Evolutionary conservation across 2,329 filamentous ascomycete species (phyloP).

Genomic region (Trichocomaceae sp.): DNA sequence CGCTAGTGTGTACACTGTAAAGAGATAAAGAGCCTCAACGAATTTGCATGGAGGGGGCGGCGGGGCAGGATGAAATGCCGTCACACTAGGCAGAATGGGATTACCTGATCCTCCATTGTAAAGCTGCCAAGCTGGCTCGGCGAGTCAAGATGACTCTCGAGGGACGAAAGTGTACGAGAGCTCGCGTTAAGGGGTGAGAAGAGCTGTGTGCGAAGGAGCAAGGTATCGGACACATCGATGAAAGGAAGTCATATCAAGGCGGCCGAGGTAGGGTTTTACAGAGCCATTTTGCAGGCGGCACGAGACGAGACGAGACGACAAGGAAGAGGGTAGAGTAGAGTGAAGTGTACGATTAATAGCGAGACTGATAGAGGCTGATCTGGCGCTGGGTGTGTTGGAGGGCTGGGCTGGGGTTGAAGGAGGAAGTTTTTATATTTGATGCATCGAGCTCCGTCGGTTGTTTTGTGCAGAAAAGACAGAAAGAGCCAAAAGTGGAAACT

Average conservation of each 20-base stretch:
- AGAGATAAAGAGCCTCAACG: background rate
- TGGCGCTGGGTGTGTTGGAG: background rate
- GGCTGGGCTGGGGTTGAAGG: background rate
- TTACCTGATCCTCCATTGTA: slow-evolving; percentile 41
- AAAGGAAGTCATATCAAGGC: slow-evolving; percentile 6
- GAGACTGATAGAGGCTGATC: background rate
- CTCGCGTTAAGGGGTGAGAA: background rate
- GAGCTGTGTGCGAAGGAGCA: background rate
- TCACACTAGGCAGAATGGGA: slow-evolving; percentile 10
- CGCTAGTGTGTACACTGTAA: background rate
- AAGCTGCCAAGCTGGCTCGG: slow-evolving; percentile 32
- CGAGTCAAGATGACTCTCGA: slow-evolving; percentile 18
- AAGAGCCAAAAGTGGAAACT: background rate
- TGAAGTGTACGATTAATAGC: background rate
- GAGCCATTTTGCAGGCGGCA: slow-evolving; percentile 7
- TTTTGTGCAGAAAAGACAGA: slow-evolving; percentile 14
- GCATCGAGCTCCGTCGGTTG: slow-evolving; percentile 6
- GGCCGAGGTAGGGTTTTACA: slow-evolving; percentile 10
- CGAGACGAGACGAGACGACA: too few relatives aligned
- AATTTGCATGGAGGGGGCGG: slow-evolving; percentile 17
- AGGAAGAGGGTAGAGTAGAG: background rate
- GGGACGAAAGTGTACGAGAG: background rate
- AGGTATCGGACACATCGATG: slow-evolving; percentile 6
- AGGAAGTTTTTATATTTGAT: background rate
- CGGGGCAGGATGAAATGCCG: slow-evolving; percentile 10